Base-by-base conservation (phyloP, 2,329 filamentous ascomycete genomes). In the Magnaporthiopsis rhizophila region DNA sequence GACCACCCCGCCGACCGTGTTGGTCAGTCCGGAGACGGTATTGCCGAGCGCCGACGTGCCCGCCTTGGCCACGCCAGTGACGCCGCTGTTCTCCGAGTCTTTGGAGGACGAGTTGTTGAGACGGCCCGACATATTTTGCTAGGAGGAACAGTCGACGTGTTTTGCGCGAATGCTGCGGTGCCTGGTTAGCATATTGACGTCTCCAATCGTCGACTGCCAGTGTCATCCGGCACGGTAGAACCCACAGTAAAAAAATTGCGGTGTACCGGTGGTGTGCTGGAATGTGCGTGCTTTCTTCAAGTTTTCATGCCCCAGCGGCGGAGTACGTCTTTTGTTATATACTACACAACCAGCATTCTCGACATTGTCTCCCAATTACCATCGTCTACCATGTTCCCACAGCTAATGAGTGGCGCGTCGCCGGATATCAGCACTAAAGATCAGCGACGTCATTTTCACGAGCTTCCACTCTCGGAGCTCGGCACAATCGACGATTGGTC, bases 1-100 rank as follows among this genome's bases (percentile, higher is more conserved):
- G 7, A 74, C 64, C n/a, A 74, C 68, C 30, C 73, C 73, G 50
- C 73, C 72, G 4, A 73, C 69, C 3, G 73, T 74, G 68, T 74
- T 73, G 32, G 72, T 69, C 30, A 74, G 62, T 2, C 72, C 72
- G 9, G 70, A 71, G 45, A 72, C 69, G 0, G 73, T 74, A 67
- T 73, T 72, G 32, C 73, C 73, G 32, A 74, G 63, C 2, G 71
- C 71, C 3, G 68, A 70, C 28, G 72, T 74, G 62, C 71, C 70
- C 8, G 65, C 63, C 66, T 73, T 71, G 66, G 67, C 71, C 24
- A 67, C 71, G 62, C 69, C 71, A 13, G 70, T 68, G 63, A 69
- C 59, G 65, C 70, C 70, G 50, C 62, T 64, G 58, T 71, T 66
- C 38, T 70, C 67, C 15, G 62, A 63, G 24, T 59, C 62, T 15